These are phyloP conservation scores for Exophiala dermatitidis DNA, from an alignment of 2,329 filamentous ascomycete genomes.

Conservation along the genomic window DNA sequence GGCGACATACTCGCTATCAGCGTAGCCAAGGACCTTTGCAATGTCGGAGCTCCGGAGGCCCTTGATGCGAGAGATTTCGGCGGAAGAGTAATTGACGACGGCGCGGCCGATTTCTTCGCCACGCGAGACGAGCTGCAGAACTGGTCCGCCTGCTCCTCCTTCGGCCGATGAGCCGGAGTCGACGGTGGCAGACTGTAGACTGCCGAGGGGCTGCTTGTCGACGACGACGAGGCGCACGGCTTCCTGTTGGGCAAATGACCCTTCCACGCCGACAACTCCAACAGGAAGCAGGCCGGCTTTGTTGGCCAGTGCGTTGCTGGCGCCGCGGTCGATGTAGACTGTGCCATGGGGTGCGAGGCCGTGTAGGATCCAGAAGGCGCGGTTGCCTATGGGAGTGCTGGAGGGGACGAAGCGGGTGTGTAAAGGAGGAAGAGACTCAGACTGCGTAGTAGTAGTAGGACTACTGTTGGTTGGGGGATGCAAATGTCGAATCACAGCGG, in stretches of 20 bases:
- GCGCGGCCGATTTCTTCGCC: constrained; percentile 74
- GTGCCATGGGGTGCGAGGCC: constrained; percentile 85
- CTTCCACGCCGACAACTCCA: constrained; percentile 83
- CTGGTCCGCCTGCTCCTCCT: background rate
- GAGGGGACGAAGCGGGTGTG: constrained; percentile 92
- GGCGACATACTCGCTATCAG: constrained; percentile 90
- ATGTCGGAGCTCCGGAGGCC: constrained; percentile 80
- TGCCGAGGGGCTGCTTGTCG: constrained; percentile 42
- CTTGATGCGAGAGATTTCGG: constrained; percentile 76
- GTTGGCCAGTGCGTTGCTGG: constrained; percentile 67
- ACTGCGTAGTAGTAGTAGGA: constrained; percentile 31
- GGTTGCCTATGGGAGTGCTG: constrained; percentile 75
- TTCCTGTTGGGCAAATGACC: constrained; percentile 85
- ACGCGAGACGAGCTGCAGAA: constrained; percentile 27
- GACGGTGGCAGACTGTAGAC: constrained; percentile 30
- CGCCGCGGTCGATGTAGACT: constrained; percentile 86
- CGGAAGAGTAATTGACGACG: constrained; percentile 84
- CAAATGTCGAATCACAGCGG: constrained; percentile 74
- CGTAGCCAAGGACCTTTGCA: constrained; percentile 71
- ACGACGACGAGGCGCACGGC: constrained; percentile 81
- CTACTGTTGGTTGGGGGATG: constrained; percentile 45
- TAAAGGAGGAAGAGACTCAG: constrained; percentile 49
- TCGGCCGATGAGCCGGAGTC: constrained; percentile 13
- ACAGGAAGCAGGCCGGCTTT: constrained; percentile 85
- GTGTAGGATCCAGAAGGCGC: constrained; percentile 95